These are phyloP conservation scores for Entomortierella lignicola DNA, from an alignment of 192 early-diverging fungal species.

Conservation along the genomic window DNA sequence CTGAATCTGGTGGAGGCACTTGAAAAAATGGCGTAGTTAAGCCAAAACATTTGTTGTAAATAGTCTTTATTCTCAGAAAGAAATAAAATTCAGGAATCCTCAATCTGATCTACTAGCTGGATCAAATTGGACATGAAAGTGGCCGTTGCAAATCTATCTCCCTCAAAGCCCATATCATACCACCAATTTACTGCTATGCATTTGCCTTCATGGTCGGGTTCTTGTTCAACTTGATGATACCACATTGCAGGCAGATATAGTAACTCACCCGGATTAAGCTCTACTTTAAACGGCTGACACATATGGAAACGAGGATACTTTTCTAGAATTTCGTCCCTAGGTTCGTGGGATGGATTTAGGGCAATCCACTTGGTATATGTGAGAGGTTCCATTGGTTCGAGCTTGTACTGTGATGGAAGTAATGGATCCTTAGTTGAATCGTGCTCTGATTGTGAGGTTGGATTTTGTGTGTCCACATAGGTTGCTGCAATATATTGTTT, in stretches of 20 bases:
- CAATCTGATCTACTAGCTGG: constrained; percentile 40
- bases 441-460: neutral
- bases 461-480: constrained; percentile 22
- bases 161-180: constrained; percentile 65
- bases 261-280: constrained; percentile 61
- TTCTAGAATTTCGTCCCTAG: constrained; percentile 41
- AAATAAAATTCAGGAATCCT: neutral
- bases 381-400: constrained; percentile 46
- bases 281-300: constrained; percentile 56
- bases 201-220: constrained; percentile 59
- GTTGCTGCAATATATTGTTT: constrained; percentile 47
- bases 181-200: constrained; percentile 67
- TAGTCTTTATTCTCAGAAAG: neutral
- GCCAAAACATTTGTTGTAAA: neutral
- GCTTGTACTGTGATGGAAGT: constrained; percentile 16
- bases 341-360: constrained; percentile 56
- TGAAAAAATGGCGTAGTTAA: constrained; percentile 53
- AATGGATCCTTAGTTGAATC: neutral
- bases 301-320: constrained; percentile 55
- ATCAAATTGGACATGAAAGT: constrained; percentile 33
- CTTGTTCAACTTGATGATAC: constrained; percentile 66
- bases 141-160: constrained; percentile 35
- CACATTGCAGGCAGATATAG: constrained; percentile 67
- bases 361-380: constrained; percentile 58
- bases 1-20: constrained; percentile 77